Conservation (phyloP, 306 rosid species). For the Medicago ruthenica region DNA sequence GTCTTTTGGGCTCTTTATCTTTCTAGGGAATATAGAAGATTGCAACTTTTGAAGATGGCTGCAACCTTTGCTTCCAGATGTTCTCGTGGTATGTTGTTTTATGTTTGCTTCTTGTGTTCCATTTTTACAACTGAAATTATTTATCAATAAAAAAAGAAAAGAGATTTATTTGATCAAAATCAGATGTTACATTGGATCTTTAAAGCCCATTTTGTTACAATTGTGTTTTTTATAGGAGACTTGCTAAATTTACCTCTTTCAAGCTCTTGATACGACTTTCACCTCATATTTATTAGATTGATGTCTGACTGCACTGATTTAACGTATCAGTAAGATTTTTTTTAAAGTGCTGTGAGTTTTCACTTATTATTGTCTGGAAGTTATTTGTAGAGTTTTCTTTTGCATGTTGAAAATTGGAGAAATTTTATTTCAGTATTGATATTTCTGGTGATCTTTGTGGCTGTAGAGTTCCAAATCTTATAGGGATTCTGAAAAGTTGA, state of each 20-base stretch:
- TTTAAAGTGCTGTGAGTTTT: background rate
- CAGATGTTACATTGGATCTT: background rate
- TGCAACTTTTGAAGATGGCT: conserved; percentile 35
- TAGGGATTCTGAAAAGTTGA: background rate
- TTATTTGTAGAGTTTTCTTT: conserved; percentile 14
- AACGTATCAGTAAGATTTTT: background rate
- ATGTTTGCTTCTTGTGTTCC: background rate
- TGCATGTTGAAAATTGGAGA: background rate
- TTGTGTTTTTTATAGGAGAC: background rate
- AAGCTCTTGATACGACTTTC: background rate
- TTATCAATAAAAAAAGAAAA: background rate
- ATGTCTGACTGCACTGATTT: conserved; percentile 11
- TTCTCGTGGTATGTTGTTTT: conserved; percentile 40
- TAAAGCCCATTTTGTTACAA: background rate
- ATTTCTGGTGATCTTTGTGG: background rate
- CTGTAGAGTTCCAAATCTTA: background rate
- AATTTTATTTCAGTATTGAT: conserved; percentile 4
- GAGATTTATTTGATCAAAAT: background rate
- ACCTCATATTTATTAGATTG: conserved; percentile 1
- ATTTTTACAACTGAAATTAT: background rate
- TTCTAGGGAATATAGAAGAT: background rate
- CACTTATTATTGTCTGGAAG: background rate
- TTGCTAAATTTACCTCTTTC: background rate
- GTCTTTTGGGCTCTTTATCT: background rate
- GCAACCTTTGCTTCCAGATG: conserved; percentile 51